These are phyloP conservation scores for Catunica adiposa DNA, from an alignment of 2,329 filamentous ascomycete species.

Conservation along the genomic window DNA sequence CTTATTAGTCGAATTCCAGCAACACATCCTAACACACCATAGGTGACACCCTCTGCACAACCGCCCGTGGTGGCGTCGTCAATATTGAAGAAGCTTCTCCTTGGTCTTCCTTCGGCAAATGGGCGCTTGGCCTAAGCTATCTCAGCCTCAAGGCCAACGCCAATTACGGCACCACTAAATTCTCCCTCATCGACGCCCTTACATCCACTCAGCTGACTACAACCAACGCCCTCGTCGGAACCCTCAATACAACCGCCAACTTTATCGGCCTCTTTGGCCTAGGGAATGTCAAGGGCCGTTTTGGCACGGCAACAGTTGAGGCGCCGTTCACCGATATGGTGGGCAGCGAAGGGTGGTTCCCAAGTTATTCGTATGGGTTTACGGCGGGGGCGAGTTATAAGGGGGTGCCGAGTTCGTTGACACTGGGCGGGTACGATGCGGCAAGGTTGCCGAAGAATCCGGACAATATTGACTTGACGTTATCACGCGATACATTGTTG, in stretches of 20 bases:
- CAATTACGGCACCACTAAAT: slow-evolving; percentile 41
- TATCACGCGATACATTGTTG: slow-evolving; percentile 37
- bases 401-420: slow-evolving; percentile 36
- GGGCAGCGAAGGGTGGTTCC: slow-evolving; percentile 41
- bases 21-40: not conserved
- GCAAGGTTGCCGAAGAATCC: slow-evolving; percentile 35
- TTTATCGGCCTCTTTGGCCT: slow-evolving; percentile 40
- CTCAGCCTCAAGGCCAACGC: slow-evolving; percentile 45
- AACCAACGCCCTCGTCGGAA: slow-evolving; percentile 31
- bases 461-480: slow-evolving; percentile 43
- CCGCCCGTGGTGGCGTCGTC: slow-evolving; percentile 43
- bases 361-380: slow-evolving; percentile 59
- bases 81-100: slow-evolving; percentile 34
- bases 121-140: slow-evolving; percentile 41
- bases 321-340: slow-evolving; percentile 41
- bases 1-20: not conserved
- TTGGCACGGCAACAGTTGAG: slow-evolving; percentile 32
- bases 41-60: slow-evolving; percentile 36
- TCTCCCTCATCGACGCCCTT: slow-evolving; percentile 27
- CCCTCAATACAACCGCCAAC: slow-evolving; percentile 38
- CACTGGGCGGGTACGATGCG: slow-evolving; percentile 51
- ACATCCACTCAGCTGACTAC: slow-evolving; percentile 26
- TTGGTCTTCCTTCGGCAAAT: slow-evolving; percentile 44
- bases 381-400: slow-evolving; percentile 58
- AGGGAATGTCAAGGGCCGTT: slow-evolving; percentile 37